Percentiles rank a stretch among this genome's conserved stretches.
These are phyloP conservation scores for Anethum foeniculum DNA, from an alignment of 140 eudicot genomes.

Conservation along the genomic window DNA sequence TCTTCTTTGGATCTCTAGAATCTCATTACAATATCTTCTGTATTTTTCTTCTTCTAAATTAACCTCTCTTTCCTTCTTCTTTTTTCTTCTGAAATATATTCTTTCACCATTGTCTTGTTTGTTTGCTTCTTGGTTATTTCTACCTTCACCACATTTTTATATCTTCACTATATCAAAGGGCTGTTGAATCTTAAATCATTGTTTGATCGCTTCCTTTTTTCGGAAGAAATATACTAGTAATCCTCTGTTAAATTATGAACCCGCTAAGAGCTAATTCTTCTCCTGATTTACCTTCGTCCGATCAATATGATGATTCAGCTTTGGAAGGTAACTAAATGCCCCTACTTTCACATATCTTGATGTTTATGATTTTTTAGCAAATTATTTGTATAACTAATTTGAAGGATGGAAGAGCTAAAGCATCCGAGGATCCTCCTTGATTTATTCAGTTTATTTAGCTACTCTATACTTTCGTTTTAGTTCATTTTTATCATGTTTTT, in stretches of 20 bases:
- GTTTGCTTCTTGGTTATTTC: background rate
- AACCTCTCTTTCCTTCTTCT: background rate
- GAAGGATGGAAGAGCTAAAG: background rate
- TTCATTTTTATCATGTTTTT: background rate
- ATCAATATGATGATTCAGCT: slow-evolving; percentile 50
- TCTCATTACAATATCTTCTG: background rate
- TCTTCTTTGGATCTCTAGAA: slow-evolving; percentile 28
- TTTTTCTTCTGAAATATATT: background rate
- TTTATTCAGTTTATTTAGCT: background rate
- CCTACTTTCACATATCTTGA: background rate
- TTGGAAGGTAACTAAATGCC: slow-evolving; percentile 52
- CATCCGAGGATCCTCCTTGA: background rate
- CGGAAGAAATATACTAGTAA: background rate
- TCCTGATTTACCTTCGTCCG: slow-evolving; percentile 28
- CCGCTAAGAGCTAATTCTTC: slow-evolving; percentile 36
- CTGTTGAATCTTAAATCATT: slow-evolving; percentile 4
- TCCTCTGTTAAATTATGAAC: slow-evolving; percentile 36
- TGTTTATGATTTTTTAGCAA: background rate
- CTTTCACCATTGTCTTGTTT: background rate
- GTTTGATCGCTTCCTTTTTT: background rate
- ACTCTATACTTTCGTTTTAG: background rate
- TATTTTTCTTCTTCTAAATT: background rate
- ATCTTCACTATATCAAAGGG: background rate
- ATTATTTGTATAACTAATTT: background rate
- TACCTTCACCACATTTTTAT: no score